Conservation (phyloP, 345 rosid genomes). For the Xanthoceras sorbifolium region DNA sequence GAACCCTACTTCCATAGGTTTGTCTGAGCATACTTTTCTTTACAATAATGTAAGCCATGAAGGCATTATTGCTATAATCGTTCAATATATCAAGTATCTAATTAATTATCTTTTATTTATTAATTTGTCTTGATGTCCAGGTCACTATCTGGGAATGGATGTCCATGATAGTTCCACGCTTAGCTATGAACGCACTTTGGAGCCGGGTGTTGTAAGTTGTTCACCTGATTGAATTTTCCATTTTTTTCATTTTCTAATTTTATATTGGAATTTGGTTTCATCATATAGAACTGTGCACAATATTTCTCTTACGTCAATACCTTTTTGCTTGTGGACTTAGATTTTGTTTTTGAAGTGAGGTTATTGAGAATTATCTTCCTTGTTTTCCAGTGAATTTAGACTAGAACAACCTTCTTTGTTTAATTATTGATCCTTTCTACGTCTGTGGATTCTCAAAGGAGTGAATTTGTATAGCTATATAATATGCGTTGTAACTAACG, state of each 20-base stretch:
- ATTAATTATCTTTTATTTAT: conserved; percentile 1
- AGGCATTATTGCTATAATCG: neutral
- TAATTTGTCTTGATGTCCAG: conserved; percentile 42
- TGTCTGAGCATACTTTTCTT: conserved; percentile 14
- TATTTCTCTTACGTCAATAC: neutral
- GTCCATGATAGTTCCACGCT: conserved; percentile 87
- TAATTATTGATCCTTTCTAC: no score
- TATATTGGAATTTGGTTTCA: neutral
- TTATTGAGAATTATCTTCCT: neutral
- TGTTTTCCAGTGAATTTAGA: neutral
- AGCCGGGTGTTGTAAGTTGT: conserved; percentile 90
- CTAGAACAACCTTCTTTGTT: neutral
- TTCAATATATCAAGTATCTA: neutral
- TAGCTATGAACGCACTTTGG: conserved; percentile 69
- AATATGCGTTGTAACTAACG: neutral
- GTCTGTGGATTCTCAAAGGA: neutral
- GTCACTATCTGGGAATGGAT: conserved; percentile 98
- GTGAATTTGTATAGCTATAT: neutral
- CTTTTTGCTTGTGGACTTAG: neutral
- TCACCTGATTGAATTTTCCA: conserved; percentile 3
- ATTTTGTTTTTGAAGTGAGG: neutral
- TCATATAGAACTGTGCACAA: neutral
- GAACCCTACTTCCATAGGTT: conserved; percentile 97
- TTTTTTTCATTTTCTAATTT: neutral
- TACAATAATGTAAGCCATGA: neutral